Conservation (phyloP, 2,329 filamentous ascomycete species). For the Fusarium verrucosum region DNA sequence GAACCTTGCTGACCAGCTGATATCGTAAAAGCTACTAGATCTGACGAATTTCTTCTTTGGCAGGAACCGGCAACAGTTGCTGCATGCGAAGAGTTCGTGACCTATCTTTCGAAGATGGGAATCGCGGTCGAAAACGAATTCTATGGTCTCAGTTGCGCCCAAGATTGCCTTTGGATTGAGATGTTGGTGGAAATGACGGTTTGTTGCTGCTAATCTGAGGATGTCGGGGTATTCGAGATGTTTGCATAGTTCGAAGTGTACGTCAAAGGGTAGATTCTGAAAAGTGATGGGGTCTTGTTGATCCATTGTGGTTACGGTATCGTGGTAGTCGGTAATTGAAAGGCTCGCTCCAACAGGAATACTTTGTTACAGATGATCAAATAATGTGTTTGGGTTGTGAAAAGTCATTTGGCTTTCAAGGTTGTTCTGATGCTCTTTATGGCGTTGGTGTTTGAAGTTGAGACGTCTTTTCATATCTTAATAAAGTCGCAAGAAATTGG, state of each 20-base stretch:
- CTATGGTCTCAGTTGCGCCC: neutral
- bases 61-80: conserved; percentile 21
- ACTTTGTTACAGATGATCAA: neutral
- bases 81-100: conserved; percentile 22
- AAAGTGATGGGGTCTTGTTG: neutral
- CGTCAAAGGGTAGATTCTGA: conserved; percentile 26
- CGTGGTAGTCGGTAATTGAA: neutral
- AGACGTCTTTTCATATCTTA: neutral
- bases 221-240: conserved; percentile 13
- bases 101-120: neutral
- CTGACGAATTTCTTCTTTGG: conserved; percentile 22
- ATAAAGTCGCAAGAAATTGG: neutral
- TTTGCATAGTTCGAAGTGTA: conserved; percentile 26
- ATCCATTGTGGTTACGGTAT: conserved; percentile 3
- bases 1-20: neutral
- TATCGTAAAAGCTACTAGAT: neutral
- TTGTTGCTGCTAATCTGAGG: conserved; percentile 20
- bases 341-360: neutral
- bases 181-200: conserved; percentile 11
- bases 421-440: too few species aligned
- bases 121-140: conserved; percentile 16
- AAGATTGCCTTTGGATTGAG: conserved; percentile 14
- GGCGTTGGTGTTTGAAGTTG: neutral
- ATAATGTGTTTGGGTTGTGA: too few species aligned
- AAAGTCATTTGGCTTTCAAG: neutral